These are phyloP conservation scores for Neurospora sp. DNA, from an alignment of 495 filamentous ascomycete species.

Conservation along the genomic window DNA sequence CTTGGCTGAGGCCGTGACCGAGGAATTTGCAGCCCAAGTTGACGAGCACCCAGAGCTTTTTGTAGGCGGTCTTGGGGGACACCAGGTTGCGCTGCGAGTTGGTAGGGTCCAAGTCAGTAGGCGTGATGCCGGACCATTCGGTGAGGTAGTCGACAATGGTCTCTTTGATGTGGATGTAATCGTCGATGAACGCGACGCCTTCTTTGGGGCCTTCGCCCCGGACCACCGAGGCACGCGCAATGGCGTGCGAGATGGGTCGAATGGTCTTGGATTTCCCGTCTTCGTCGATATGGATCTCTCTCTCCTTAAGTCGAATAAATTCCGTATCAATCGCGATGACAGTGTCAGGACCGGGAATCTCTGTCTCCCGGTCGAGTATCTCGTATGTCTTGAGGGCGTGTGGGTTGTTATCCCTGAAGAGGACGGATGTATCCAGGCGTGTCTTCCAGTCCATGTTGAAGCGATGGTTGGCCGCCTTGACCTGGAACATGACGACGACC, in stretches of 20 bases:
- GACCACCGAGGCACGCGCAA: conserved; percentile 82
- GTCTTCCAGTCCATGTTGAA: conserved; percentile 82
- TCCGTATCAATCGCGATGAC: conserved; percentile 90
- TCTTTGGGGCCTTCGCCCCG: conserved; percentile 65
- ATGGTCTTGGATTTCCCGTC: conserved; percentile 82
- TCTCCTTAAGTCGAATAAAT: conserved; percentile 81
- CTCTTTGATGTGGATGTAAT: conserved; percentile 86
- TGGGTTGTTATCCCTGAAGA: conserved; percentile 52
- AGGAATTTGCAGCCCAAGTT: conserved; percentile 92
- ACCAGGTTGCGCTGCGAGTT: conserved; percentile 71
- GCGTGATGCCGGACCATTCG: conserved; percentile 78
- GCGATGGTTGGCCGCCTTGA: conserved; percentile 58
- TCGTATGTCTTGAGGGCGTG: conserved; percentile 34
- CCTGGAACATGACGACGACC: conserved; percentile 74
- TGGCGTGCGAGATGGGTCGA: conserved; percentile 68
- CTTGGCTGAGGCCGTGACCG: conserved; percentile 82
- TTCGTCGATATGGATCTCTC: conserved; percentile 86
- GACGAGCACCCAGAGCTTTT: conserved; percentile 92
- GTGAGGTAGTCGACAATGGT: conserved; percentile 95
- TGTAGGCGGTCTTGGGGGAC: conserved; percentile 83
- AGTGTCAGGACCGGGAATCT: conserved; percentile 56
- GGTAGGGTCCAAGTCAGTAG: conserved; percentile 68
- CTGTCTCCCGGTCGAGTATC: conserved; percentile 49
- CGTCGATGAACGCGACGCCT: conserved; percentile 85
- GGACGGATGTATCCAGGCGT: conserved; percentile 64